Base-by-base conservation (phyloP, 1,284 basidiomycete species). In the Phellopilus nigrolimitatus region DNA sequence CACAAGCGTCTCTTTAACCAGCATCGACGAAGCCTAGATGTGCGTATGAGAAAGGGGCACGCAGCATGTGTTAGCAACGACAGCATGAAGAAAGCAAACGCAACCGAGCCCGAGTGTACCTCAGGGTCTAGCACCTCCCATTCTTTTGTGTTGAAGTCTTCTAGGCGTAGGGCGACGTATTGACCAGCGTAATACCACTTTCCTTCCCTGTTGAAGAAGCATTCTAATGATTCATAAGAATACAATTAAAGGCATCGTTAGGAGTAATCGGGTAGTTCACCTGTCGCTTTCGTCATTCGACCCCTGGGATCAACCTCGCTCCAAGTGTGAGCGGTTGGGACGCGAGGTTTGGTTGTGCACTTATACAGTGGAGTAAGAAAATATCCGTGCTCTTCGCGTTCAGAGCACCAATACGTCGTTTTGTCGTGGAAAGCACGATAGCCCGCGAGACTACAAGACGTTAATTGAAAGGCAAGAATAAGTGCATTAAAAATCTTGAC, bases 101-200 rank as follows among this genome's bases (percentile, higher is more conserved):
- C 21, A 27, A n/a, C n/a, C n/a, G 28, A 13, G 10, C 1, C 25
- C 25, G 25, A 27, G 60, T 68, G 33, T 58, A 82, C 86, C 74
- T 88, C 84, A 22, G 64, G 62, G 13, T 80, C 76, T 21, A 88
- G 71, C 39, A 74, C 75, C 19, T 75, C 76, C 80, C 84, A 88
- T 63, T 88, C 85, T 51, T 78, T 78, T 3, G 71, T 64, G 1
- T 77, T 78, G 13, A 88, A 67, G 55, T 85, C 78, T 27, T 79
- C 79, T 42, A 89, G 71, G 47, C 72, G 68, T 60, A 88, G 79
- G 1, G 75, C 75, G 48, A 73, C 76, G 65, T 89, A 89, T 6
- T 78, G 72, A n/a, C 86, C 86, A 12, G 86, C 85, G 54, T 88
- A 88, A 62, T 88, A 88, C 84, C 84, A 88, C 56, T 78, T 77